Percentiles rank a stretch among this genome's conserved stretches.
These are phyloP conservation scores for Verticillium alfalfae DNA, from an alignment of 2,329 filamentous ascomycete genomes.

Conservation along the genomic window DNA sequence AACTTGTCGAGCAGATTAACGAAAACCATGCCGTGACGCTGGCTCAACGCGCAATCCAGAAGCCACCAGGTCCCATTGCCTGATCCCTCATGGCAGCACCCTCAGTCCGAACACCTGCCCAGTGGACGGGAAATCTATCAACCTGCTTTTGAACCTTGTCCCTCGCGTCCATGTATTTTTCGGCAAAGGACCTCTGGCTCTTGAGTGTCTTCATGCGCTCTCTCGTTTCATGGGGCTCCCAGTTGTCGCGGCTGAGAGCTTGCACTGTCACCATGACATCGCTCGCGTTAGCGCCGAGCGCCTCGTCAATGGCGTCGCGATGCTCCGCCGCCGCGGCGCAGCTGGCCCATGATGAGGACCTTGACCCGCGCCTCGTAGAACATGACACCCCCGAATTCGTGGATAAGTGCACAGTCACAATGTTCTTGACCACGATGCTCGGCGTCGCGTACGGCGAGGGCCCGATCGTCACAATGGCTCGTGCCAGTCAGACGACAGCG, in stretches of 20 bases:
- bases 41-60: slow-evolving; percentile 37
- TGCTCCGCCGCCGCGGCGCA: slow-evolving; percentile 29
- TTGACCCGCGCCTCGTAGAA: slow-evolving; percentile 42
- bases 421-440: slow-evolving; percentile 40
- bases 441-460: slow-evolving; percentile 40
- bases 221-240: slow-evolving; percentile 33
- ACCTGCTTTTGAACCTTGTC: slow-evolving; percentile 46
- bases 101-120: slow-evolving; percentile 50
- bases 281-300: slow-evolving; percentile 22
- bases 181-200: slow-evolving; percentile 34
- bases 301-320: slow-evolving; percentile 11
- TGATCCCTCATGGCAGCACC: slow-evolving; percentile 41
- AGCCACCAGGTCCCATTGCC: slow-evolving; percentile 40
- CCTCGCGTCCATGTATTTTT: slow-evolving; percentile 42
- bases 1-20: neutral
- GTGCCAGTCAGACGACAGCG: slow-evolving; percentile 44
- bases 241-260: slow-evolving; percentile 40
- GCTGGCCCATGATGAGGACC: slow-evolving; percentile 54
- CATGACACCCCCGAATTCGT: slow-evolving; percentile 36
- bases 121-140: slow-evolving; percentile 54
- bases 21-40: neutral
- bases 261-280: slow-evolving; percentile 38
- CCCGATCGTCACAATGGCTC: slow-evolving; percentile 53
- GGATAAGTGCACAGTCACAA: slow-evolving; percentile 45
- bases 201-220: slow-evolving; percentile 29